These are phyloP conservation scores for Coccomyxa sp. DNA, from an alignment of 139 green algal genomes.

Conservation along the genomic window DNA sequence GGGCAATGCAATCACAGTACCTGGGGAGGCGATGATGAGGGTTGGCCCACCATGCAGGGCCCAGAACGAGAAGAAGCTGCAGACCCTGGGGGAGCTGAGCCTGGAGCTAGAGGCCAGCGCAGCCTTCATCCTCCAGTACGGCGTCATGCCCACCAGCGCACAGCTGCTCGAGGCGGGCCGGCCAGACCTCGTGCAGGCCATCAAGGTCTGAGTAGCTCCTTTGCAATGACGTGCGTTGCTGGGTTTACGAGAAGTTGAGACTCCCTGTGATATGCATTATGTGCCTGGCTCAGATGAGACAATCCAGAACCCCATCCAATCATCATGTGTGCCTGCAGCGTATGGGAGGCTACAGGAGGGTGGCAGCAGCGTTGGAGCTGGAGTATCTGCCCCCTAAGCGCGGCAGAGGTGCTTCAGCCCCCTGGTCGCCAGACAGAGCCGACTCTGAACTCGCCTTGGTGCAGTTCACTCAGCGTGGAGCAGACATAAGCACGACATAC, in stretches of 20 bases:
- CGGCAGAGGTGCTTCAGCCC: too few relatives aligned
- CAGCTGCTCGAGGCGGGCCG: not conserved
- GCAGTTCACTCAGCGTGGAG: too few relatives aligned
- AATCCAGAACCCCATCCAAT: not conserved
- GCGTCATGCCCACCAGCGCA: not conserved
- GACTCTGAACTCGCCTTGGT: not conserved
- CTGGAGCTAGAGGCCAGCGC: not conserved
- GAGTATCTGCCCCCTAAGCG: not conserved
- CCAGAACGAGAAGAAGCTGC: not conserved
- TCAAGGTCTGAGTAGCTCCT: not conserved
- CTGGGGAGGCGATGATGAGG: not conserved
- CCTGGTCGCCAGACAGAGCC: not conserved
- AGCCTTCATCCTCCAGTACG: not conserved
- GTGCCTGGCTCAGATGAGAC: not conserved
- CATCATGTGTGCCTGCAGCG: not conserved
- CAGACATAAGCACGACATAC: too few relatives aligned
- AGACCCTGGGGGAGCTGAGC: not conserved
- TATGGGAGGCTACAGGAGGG: not conserved
- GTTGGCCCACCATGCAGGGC: not conserved
- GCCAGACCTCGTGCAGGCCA: not conserved
- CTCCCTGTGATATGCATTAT: not conserved
- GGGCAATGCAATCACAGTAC: too few relatives aligned
- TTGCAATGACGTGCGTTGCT: too few relatives aligned
- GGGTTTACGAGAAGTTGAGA: too few relatives aligned
- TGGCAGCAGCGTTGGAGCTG: not conserved